Evolutionary conservation across 192 early-diverging fungal genomes (phyloP), one percentile per base, ranked within the genome.

Genomic region (Backusella circina): DNA sequence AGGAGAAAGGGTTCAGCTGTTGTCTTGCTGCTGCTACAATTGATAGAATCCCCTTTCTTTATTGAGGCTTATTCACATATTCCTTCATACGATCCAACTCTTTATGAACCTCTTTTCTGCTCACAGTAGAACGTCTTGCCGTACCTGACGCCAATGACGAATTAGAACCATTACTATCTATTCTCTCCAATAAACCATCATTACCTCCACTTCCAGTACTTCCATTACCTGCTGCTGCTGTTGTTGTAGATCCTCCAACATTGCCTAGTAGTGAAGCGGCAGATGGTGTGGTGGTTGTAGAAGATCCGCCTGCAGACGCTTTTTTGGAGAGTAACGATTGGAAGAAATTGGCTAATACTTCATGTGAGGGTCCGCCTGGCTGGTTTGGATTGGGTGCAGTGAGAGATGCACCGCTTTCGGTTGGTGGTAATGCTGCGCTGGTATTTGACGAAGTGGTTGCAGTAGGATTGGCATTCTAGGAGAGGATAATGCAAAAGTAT

Each of bases 331-430:
- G 86, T 70, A 98, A 86, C 13, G 91, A 92, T 81, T 95, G 91
- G 89, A 97, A 98, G 78, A 97, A 98, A 77, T 93, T 93, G 26
- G 92, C 90, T 33, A 97, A 82, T 9, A 94, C 93, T 79, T 95
- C 95, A 72, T 93, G 86, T n/a, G 86, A 75, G 28, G 80, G 75
- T 30, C 76, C 76, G 5, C 65, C 31, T 74, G 37, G 23, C 31
- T 36, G 33, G 10, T 38, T 70, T 10, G 36, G n/a, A 26, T 26
- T 38, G 23, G 38, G 23, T 13, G 16, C 15, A 70, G 26, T 70
- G 32, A 70, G 10, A 30, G 54, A 26, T 28, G 26, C 38, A 5
- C 37, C 38, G 13, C 37, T 16, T 39, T 70, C 68, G 21, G 38
- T 30, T 38, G 68, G 3, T 37, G 68, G 68, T 70, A 70, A 26